These are phyloP conservation scores for Chiua virens DNA, from an alignment of 768 basidiomycete species.

Conservation along the genomic window DNA sequence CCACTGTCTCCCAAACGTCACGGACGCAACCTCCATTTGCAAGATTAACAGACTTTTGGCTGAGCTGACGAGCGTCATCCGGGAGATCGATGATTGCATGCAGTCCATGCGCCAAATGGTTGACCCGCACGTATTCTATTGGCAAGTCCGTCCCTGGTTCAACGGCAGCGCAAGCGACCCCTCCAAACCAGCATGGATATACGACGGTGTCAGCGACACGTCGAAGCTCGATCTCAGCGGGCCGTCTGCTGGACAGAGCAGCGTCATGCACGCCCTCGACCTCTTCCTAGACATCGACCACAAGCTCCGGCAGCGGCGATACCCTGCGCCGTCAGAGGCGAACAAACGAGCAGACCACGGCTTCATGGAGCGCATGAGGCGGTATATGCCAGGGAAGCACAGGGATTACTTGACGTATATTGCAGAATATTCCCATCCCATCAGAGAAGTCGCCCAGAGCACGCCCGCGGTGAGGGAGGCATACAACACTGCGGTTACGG, in stretches of 20 bases:
- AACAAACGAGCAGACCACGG: constrained; percentile 68
- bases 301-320: constrained; percentile 67
- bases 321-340: constrained; percentile 63
- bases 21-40: constrained; percentile 60
- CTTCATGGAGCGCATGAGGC: constrained; percentile 92
- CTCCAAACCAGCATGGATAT: constrained; percentile 61
- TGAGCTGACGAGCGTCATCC: constrained; percentile 66
- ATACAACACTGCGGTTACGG: constrained; percentile 76
- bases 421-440: constrained; percentile 51
- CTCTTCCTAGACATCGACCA: constrained; percentile 89
- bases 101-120: constrained; percentile 66
- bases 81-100: constrained; percentile 71
- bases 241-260: constrained; percentile 93
- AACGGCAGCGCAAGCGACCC: constrained; percentile 70
- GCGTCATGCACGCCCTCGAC: constrained; percentile 83
- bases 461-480: constrained; percentile 63
- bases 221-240: constrained; percentile 71
- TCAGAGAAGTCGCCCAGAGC: constrained; percentile 60
- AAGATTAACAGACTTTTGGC: constrained; percentile 73
- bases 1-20: constrained; percentile 67
- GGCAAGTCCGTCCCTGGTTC: constrained; percentile 90
- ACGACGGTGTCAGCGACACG: constrained; percentile 68
- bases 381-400: constrained; percentile 94
- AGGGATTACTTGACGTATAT: constrained; percentile 80
- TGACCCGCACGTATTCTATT: constrained; percentile 88